These are phyloP conservation scores for Glycyrrhiza uralensis DNA, from an alignment of 306 rosid genomes.

Conservation along the genomic window DNA sequence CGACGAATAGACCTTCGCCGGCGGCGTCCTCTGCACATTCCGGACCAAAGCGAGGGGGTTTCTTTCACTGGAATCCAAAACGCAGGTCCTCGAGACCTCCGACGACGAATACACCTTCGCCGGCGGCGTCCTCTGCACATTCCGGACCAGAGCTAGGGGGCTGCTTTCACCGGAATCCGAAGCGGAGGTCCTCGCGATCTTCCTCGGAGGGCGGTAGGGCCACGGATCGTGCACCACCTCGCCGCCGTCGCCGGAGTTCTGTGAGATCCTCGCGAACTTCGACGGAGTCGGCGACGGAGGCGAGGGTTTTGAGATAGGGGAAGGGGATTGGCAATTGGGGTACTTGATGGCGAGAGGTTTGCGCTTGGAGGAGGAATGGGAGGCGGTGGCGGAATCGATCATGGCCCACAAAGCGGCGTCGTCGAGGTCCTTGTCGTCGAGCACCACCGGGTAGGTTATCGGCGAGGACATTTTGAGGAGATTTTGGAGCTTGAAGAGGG, in stretches of 20 bases:
- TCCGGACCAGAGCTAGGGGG: no score
- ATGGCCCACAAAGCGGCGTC: constrained; percentile 92
- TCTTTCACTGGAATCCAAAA: constrained; percentile 35
- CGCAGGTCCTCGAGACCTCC: constrained; percentile 35
- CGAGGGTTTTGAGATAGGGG: constrained; percentile 44
- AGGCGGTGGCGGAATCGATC: constrained; percentile 79
- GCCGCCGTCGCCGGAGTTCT: constrained; percentile 24
- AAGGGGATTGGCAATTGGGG: constrained; percentile 25
- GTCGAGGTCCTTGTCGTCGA: constrained; percentile 85
- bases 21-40: constrained; percentile 46
- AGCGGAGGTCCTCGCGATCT: no score
- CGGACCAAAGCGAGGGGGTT: constrained; percentile 62
- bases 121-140: no score
- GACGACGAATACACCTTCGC: no score
- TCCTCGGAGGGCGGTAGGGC: no score
- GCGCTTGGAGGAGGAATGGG: constrained; percentile 50
- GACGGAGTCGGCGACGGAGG: constrained; percentile 34
- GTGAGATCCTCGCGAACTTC: constrained; percentile 29
- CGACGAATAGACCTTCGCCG: constrained; percentile 36
- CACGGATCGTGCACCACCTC: no score
- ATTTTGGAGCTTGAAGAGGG: neutral
- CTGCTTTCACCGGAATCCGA: no score
- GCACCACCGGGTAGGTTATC: constrained; percentile 33
- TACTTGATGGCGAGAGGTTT: constrained; percentile 45
- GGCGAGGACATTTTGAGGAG: constrained; percentile 46